Conservation (phyloP, 805 yeast genomes). For the Myxozyma sirexii region DNA sequence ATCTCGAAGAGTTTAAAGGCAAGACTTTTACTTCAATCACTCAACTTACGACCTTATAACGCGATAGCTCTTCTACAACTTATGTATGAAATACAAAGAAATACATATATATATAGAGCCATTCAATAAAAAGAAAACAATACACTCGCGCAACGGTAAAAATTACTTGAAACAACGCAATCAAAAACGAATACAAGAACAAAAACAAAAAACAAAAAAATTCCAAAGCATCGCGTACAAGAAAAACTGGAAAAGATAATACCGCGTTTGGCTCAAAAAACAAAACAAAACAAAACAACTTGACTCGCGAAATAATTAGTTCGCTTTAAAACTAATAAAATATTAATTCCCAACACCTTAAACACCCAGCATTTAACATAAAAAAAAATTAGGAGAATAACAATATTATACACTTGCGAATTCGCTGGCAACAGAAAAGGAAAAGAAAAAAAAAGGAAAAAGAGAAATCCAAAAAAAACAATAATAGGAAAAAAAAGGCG, state of each 20-base stretch:
- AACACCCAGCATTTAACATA: slow-evolving; percentile 20
- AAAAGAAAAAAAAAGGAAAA: background rate
- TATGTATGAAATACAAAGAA: no score
- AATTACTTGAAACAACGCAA: no score
- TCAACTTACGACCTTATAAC: background rate
- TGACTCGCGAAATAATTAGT: background rate
- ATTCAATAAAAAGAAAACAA: no score
- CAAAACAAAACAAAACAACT: background rate
- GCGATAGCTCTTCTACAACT: no score
- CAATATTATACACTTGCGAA: slow-evolving; percentile 7
- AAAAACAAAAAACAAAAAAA: no score
- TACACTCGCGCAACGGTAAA: no score
- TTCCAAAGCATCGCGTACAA: no score
- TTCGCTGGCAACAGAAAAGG: background rate
- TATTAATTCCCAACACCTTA: slow-evolving; percentile 23
- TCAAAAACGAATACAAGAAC: no score
- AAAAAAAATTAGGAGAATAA: no score
- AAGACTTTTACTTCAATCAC: slow-evolving; percentile 39
- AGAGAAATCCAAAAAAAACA: background rate
- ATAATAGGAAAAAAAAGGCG: background rate
- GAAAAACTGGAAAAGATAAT: no score
- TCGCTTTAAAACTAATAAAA: background rate
- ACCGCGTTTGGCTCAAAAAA: no score
- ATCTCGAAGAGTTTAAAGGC: slow-evolving; percentile 59
- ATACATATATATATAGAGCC: no score